Evolutionary conservation across 2,329 filamentous ascomycete species (phyloP).

Genomic region (Hypoxylon sp.): DNA sequence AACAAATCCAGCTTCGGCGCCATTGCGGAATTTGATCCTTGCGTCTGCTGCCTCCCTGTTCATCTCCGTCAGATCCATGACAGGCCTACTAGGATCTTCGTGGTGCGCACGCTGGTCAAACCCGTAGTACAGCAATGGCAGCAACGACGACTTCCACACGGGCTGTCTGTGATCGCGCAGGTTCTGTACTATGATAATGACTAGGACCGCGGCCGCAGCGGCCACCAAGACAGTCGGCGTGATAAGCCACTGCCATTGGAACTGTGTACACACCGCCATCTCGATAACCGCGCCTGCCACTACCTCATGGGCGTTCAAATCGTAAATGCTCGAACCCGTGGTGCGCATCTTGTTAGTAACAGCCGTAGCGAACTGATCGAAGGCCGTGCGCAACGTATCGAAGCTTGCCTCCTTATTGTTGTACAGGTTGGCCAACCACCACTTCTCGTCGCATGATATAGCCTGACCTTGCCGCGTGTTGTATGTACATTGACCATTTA

Average conservation of each 20-base stretch:
- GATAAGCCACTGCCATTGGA: conserved; percentile 44
- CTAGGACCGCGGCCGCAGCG: conserved; percentile 25
- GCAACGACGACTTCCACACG: conserved; percentile 42
- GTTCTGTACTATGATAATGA: conserved; percentile 33
- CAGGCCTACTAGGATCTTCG: conserved; percentile 13
- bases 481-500: conserved; percentile 27
- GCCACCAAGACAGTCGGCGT: conserved; percentile 32
- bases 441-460: conserved; percentile 25
- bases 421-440: conserved; percentile 41
- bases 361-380: conserved; percentile 37
- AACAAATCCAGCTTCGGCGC: conserved; percentile 35
- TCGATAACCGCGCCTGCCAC: conserved; percentile 31
- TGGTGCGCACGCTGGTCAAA: conserved; percentile 13
- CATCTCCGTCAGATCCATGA: conserved; percentile 35
- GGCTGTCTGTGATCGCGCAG: conserved; percentile 31
- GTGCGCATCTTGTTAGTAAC: conserved; percentile 43
- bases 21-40: conserved; percentile 27
- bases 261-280: conserved; percentile 38
- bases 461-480: conserved; percentile 23
- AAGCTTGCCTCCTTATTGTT: conserved; percentile 24
- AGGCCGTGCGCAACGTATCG: conserved; percentile 27
- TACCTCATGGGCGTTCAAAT: neutral
- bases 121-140: conserved; percentile 42
- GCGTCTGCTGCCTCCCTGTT: conserved; percentile 22
- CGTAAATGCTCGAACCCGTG: conserved; percentile 31